These are phyloP conservation scores for Populus tremula DNA, from an alignment of 345 rosid species.

Conservation along the genomic window DNA sequence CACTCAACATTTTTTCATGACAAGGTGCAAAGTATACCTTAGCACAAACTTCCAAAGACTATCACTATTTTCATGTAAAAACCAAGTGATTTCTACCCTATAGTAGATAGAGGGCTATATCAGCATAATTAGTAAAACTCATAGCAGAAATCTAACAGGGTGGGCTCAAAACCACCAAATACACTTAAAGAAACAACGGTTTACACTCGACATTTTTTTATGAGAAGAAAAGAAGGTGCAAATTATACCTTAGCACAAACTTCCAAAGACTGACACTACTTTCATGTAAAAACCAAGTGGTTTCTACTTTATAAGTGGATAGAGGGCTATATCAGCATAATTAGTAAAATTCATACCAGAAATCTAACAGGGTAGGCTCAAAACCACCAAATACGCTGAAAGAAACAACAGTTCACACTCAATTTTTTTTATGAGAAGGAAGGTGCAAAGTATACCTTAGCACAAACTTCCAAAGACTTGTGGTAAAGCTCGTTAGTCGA, in stretches of 20 bases:
- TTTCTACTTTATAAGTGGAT: background rate
- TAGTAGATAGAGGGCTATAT: background rate
- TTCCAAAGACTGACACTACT: constrained; percentile 16
- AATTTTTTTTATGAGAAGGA: background rate
- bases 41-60: constrained; percentile 19
- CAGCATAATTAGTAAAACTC: background rate
- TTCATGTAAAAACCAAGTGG: background rate
- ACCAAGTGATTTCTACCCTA: background rate
- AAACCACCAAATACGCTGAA: background rate
- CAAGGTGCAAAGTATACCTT: constrained; percentile 12
- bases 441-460: constrained; percentile 12
- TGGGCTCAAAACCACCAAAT: background rate
- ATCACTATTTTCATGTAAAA: background rate
- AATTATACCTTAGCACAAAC: constrained; percentile 16
- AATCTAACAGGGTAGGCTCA: background rate
- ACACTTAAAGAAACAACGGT: background rate
- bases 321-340: background rate
- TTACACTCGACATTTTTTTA: background rate
- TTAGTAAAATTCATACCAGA: background rate
- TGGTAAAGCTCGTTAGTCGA: constrained; percentile 21
- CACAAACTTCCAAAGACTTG: constrained; percentile 23
- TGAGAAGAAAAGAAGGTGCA: background rate
- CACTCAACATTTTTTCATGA: background rate
- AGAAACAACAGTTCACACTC: background rate
- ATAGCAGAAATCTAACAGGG: background rate